Conservation (phyloP, 768 basidiomycete genomes). For the Daedaleopsis nitida region DNA sequence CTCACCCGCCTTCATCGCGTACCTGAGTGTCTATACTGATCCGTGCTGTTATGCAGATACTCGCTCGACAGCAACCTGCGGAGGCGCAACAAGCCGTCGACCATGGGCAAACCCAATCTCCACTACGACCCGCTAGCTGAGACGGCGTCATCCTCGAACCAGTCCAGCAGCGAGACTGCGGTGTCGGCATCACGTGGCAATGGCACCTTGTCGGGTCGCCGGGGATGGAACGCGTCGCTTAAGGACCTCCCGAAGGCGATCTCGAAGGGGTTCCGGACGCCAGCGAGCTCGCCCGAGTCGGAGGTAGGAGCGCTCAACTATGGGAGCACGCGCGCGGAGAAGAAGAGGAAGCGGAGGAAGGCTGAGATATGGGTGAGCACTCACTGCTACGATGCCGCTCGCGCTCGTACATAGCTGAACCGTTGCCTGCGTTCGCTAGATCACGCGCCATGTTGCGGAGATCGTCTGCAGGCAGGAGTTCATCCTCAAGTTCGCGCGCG, state of each 20-base stretch:
- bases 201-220: background rate
- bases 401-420: too few relatives aligned
- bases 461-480: slow-evolving; percentile 84
- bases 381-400: too few relatives aligned
- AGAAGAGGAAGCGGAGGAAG: slow-evolving; percentile 60
- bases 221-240: slow-evolving; percentile 19
- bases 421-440: slow-evolving; percentile 40
- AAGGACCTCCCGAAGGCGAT: slow-evolving; percentile 40
- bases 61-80: slow-evolving; percentile 29
- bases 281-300: slow-evolving; percentile 24
- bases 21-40: background rate
- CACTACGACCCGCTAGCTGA: too few relatives aligned
- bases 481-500: slow-evolving; percentile 78
- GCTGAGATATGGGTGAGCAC: slow-evolving; percentile 73
- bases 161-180: slow-evolving; percentile 5
- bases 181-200: background rate
- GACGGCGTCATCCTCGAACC: too few relatives aligned
- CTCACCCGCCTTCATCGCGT: background rate
- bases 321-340: slow-evolving; percentile 35
- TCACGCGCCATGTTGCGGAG: slow-evolving; percentile 81
- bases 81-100: background rate
- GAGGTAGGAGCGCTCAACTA: slow-evolving; percentile 31
- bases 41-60: slow-evolving; percentile 23
- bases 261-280: slow-evolving; percentile 28
- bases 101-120: too few relatives aligned